Percentiles rank a stretch among this genome's conserved stretches.
phyloP scores from a whole-genome alignment of 768 basidiomycete species.

The Astraeus odoratus region DNA sequence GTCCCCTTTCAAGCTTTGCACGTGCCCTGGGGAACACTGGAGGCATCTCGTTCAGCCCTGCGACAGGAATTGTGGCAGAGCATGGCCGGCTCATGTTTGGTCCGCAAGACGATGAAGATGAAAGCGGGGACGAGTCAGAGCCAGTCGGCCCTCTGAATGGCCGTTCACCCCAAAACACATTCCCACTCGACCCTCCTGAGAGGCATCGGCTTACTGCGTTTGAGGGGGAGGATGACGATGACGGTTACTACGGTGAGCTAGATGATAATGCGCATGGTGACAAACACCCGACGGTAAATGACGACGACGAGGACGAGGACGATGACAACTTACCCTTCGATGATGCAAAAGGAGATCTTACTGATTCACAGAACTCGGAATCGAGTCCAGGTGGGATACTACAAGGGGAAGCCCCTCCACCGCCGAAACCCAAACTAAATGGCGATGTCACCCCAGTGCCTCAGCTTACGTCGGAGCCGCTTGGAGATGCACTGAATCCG shows the following conservation, averaged over 20 bases:
- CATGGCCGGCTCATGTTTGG: slow-evolving; percentile 55
- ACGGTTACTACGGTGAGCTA: slow-evolving; percentile 20
- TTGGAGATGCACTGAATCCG: slow-evolving; percentile 48
- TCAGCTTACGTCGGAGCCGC: slow-evolving; percentile 45
- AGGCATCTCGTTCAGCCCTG: slow-evolving; percentile 62
- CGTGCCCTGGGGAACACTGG: slow-evolving; percentile 49
- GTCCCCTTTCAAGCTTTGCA: slow-evolving; percentile 43
- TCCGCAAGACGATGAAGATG: slow-evolving; percentile 52
- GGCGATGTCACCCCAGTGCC: slow-evolving; percentile 40
- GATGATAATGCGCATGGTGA: slow-evolving; percentile 16
- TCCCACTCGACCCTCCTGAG: too few relatives aligned
- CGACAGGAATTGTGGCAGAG: slow-evolving; percentile 44
- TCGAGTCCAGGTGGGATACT: slow-evolving; percentile 12
- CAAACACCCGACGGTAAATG: slow-evolving; percentile 23
- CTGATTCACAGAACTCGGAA: slow-evolving; percentile 20
- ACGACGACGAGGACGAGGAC: slow-evolving; percentile 27
- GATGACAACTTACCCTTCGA: slow-evolving; percentile 27
- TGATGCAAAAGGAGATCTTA: slow-evolving; percentile 28
- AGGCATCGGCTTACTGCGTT: slow-evolving; percentile 59
- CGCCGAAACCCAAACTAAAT: slow-evolving; percentile 39
- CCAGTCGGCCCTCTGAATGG: slow-evolving; percentile 19
- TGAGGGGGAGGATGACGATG: slow-evolving; percentile 35
- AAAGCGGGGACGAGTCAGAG: slow-evolving; percentile 45
- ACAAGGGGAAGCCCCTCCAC: slow-evolving; percentile 42
- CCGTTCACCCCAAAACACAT: slow-evolving; percentile 46